Evolutionary conservation across 257 asterid genomes (phyloP), one percentile per base, ranked within the genome.

Genomic region (Solanum chiquidenum): DNA sequence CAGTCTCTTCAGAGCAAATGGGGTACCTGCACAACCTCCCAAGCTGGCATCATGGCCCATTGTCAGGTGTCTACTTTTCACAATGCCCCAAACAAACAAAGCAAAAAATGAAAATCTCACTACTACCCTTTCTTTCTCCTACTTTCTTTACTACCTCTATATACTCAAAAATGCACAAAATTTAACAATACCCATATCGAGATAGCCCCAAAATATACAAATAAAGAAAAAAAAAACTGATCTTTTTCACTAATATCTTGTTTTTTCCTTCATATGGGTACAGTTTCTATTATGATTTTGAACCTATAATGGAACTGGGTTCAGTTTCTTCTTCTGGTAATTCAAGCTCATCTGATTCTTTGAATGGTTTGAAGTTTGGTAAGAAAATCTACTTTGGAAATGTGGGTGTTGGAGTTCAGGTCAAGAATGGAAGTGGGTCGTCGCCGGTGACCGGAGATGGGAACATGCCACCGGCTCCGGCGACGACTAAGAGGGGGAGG

Each of bases 341-440:
- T 80, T 89, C 92, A 75, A 68, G 66, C 60, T 74, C 95, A 12
- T 52, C 94, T 5, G 91, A 94, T 85, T 91, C 96, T 2, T 89
- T 92, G 73, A 89, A 93, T 90, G 95, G 98, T 60, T 92, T 95
- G 93, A 94, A 91, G 76, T 93, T 96, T 89, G 98, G 99, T 83
- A 88, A 94, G 94, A 96, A 94, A 94, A 91, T 96, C 34, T 96
- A 96, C 94, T 96, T 94, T 87, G 95, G 92, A 90, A 94, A 93
- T 85, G 93, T 40, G 34, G 71, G 80, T 64, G 80, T 44, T 58
- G 86, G 86, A 55, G 86, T 35, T 74, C 46, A 89, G 86, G 20
- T 71, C 55, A 40, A 64, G 13, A 18, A 68, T 14, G 86, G 71
- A 83, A 33, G 83, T 66, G 93, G 90, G 66, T 88, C 90, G 34